These are phyloP conservation scores for Mrakia frigida DNA, from an alignment of 768 basidiomycete genomes.

Conservation along the genomic window DNA sequence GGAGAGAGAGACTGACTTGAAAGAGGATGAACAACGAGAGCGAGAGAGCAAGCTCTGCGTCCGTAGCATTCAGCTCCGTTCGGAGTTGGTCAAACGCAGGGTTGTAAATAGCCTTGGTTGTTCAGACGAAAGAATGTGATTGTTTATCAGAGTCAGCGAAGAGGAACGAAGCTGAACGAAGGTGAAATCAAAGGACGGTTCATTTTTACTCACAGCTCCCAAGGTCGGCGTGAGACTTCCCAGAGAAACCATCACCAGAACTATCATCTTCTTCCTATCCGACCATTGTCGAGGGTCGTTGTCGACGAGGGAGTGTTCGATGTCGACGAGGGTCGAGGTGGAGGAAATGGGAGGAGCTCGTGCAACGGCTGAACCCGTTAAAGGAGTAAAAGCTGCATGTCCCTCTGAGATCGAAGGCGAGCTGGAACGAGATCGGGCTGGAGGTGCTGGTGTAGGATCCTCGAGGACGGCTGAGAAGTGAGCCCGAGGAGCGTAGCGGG, in stretches of 20 bases:
- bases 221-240: constrained; percentile 41
- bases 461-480: not conserved
- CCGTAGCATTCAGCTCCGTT: constrained; percentile 39
- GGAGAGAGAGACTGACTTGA: not conserved
- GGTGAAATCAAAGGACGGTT: not conserved
- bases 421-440: not conserved
- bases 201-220: constrained; percentile 34
- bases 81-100: constrained; percentile 44
- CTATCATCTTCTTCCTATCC: constrained; percentile 39
- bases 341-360: not conserved
- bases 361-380: not conserved
- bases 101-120: constrained; percentile 45
- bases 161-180: not conserved
- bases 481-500: not conserved
- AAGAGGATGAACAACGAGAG: constrained; percentile 43
- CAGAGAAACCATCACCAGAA: constrained; percentile 36
- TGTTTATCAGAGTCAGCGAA: no score
- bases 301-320: constrained; percentile 46
- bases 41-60: constrained; percentile 43
- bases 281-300: constrained; percentile 46
- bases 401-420: not conserved
- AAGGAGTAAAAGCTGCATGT: not conserved
- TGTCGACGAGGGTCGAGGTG: constrained; percentile 35
- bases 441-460: not conserved
- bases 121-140: no score